A percentile compares a stretch with the other conserved stretches of the same genome.
Conservation (phyloP, 2,329 filamentous ascomycete genomes). For the Hypoxylon sp. region DNA sequence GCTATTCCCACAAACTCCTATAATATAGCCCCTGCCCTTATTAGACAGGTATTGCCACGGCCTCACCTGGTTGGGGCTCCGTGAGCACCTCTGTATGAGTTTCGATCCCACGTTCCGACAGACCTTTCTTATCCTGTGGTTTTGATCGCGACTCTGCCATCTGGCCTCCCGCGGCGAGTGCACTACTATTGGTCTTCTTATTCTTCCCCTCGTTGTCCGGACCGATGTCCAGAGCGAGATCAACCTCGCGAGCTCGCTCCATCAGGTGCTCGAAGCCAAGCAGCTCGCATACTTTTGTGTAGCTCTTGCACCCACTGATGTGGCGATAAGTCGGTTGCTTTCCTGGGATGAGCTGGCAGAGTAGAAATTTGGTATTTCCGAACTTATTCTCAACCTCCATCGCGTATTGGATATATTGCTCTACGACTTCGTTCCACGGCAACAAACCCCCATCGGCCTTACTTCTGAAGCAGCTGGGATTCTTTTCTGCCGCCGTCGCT, state of each 20-base stretch:
- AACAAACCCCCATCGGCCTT: slow-evolving; percentile 77
- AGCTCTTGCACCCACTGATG: slow-evolving; percentile 78
- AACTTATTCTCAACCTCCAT: slow-evolving; percentile 88
- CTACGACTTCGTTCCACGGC: slow-evolving; percentile 83
- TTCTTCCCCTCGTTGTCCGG: slow-evolving; percentile 63
- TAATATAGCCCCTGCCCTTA: slow-evolving; percentile 7
- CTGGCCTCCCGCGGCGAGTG: slow-evolving; percentile 65
- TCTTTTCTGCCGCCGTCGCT: slow-evolving; percentile 90
- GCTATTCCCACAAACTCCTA: slow-evolving; percentile 34
- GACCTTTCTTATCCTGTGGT: slow-evolving; percentile 48
- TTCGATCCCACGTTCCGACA: slow-evolving; percentile 54
- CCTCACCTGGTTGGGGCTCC: slow-evolving; percentile 37
- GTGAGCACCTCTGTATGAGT: slow-evolving; percentile 33
- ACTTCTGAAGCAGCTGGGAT: slow-evolving; percentile 86
- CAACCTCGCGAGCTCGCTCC: slow-evolving; percentile 74
- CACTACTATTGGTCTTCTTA: slow-evolving; percentile 58
- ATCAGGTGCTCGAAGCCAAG: slow-evolving; percentile 76
- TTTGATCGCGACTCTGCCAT: slow-evolving; percentile 57
- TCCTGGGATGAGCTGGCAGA: slow-evolving; percentile 88
- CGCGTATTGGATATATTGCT: slow-evolving; percentile 79
- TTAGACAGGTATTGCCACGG: slow-evolving; percentile 35
- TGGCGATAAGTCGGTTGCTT: slow-evolving; percentile 75
- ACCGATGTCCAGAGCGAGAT: slow-evolving; percentile 73
- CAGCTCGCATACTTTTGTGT: slow-evolving; percentile 75
- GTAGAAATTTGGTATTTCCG: slow-evolving; percentile 92